Base-by-base conservation (phyloP, 192 early-diverging fungal genomes). In the Backusella tuberculispora region DNA sequence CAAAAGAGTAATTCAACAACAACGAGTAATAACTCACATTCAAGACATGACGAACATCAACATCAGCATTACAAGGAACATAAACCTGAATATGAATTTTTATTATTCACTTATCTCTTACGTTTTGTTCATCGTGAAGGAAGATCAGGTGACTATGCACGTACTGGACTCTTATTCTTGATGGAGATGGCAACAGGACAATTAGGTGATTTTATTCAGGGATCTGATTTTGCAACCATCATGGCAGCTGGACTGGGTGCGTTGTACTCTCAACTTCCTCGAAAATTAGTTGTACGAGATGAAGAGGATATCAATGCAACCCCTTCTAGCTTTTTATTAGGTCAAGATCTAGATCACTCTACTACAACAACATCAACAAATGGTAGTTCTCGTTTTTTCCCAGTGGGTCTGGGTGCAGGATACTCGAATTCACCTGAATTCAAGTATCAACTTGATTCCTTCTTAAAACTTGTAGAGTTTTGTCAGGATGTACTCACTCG, bases 61-160 rank as follows among this genome's bases (percentile, higher is more conserved):
- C 17, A 26, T 6, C 29, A 38, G 38, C 68, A 76, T 5, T 15
- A 73, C 1, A 53, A 73, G 21, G 40, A 40, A 3, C 77, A 83
- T 43, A 80, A 84, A 26, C 83, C 82, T 7, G 88, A 88, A 45
- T 94, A 90, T 78, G 92, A 96, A 66, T 98, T 96, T 73, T 79
- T 95, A 14, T 80, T 99, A 7, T 97, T 97, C 74, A 92, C 95
- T 17, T 95, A 99, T 64, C 85, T 99, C 42, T 80, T 96, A 45
- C 89, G 85, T 67, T 97, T 93, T 83, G 85, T 99, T n/a, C 95
- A 99, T 78, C 84, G 89, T 26, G 96, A 97, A 72, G 95, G 95
- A 43, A 87, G 90, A 71, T 81, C 88, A 15, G 93, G 93, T 15
- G 97, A 99, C 74, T 93, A 90, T 72, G 95, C 95, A 2, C 84